A percentile compares a stretch with the other conserved stretches of the same genome.
phyloP scores from a whole-genome alignment of 192 early-diverging fungal genomes.

The Haplosporangium gracile region DNA sequence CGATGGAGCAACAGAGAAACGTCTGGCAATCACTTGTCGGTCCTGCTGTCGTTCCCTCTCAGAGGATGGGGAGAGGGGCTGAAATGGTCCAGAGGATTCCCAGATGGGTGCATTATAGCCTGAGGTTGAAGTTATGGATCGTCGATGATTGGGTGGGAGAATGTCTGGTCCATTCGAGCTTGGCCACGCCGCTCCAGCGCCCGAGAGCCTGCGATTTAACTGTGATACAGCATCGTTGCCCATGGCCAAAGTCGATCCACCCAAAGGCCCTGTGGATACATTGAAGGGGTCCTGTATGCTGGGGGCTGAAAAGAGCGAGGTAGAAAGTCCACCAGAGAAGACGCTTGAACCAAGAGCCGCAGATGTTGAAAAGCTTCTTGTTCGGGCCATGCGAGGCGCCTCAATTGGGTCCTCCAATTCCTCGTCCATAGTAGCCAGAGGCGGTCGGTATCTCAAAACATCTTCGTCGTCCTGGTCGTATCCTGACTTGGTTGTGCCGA shows the following conservation, averaged over 20 bases:
- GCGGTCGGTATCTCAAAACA: constrained; percentile 29
- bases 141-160: constrained; percentile 25
- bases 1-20: constrained; percentile 37
- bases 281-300: constrained; percentile 20
- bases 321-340: constrained; percentile 16
- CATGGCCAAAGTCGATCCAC: neutral
- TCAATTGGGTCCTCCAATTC: constrained; percentile 41
- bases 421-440: constrained; percentile 50
- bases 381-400: constrained; percentile 20
- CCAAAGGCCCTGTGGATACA: neutral
- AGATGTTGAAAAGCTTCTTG: constrained; percentile 48
- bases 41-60: constrained; percentile 31
- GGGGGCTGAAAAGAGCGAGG: constrained; percentile 1
- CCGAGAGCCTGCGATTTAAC: constrained; percentile 22
- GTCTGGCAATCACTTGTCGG: constrained; percentile 19
- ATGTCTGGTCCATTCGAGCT: neutral
- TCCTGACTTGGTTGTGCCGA: constrained; percentile 7
- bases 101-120: constrained; percentile 30
- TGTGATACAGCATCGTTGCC: neutral
- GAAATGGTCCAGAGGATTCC: constrained; percentile 34
- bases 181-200: constrained; percentile 28
- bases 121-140: constrained; percentile 32
- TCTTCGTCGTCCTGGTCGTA: constrained; percentile 43
- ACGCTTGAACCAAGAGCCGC: constrained; percentile 21
- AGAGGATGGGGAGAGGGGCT: constrained; percentile 3